These are phyloP conservation scores for Serendipita vermifera DNA, from an alignment of 768 basidiomycete species.

Conservation along the genomic window DNA sequence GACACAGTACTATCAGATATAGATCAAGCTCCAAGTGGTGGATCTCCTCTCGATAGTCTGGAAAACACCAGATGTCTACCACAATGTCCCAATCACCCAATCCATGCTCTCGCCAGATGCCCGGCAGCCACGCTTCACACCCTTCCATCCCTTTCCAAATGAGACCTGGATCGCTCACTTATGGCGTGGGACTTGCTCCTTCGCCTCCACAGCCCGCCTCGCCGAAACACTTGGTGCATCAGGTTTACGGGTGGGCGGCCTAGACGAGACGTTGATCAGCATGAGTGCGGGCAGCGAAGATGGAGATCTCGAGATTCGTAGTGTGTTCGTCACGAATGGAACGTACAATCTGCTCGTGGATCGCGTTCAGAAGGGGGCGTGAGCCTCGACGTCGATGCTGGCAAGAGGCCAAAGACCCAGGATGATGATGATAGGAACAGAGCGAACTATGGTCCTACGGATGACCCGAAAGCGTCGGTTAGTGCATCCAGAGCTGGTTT, in stretches of 20 bases:
- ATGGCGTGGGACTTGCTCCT: constrained; percentile 80
- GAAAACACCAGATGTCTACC: constrained; percentile 1
- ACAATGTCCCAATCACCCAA: neutral
- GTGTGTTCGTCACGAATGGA: neutral
- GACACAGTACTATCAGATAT: too few species aligned
- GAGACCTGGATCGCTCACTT: constrained; percentile 77
- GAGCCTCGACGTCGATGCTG: neutral
- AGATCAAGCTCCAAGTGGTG: too few species aligned
- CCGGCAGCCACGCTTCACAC: too few species aligned
- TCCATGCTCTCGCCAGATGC: neutral
- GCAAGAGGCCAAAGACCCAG: too few species aligned
- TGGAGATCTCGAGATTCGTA: neutral
- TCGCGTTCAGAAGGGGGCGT: neutral
- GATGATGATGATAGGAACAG: neutral
- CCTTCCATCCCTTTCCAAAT: constrained; percentile 1
- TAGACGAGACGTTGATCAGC: neutral
- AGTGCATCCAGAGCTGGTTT: constrained; percentile 14
- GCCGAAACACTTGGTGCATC: constrained; percentile 62
- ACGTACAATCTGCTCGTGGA: neutral
- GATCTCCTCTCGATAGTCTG: neutral
- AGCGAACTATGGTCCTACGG: neutral
- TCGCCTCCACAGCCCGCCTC: constrained; percentile 68
- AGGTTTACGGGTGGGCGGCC: constrained; percentile 85
- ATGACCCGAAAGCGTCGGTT: neutral
- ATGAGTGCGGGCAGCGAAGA: neutral